phyloP scores from a whole-genome alignment of 257 asterid genomes.

The Petunia axillaris region DNA sequence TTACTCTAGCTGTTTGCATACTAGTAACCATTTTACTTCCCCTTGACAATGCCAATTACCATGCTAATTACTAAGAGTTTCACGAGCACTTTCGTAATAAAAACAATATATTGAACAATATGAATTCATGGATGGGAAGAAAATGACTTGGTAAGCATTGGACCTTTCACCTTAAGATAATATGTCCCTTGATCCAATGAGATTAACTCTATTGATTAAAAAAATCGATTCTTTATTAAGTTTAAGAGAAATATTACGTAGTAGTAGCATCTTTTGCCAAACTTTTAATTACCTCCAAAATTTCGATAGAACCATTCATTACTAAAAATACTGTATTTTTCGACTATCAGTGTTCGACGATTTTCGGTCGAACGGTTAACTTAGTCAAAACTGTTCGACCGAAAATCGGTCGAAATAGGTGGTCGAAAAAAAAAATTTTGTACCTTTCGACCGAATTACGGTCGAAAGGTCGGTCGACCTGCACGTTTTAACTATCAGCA shows the following conservation, averaged over 20 bases:
- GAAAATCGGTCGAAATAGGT: too few species aligned
- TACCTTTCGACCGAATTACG: too few species aligned
- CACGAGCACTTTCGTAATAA: not conserved
- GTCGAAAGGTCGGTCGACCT: too few species aligned
- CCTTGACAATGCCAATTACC: not conserved
- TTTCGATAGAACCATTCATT: not conserved
- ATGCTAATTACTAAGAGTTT: not conserved
- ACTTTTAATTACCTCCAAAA: not conserved
- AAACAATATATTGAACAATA: not conserved
- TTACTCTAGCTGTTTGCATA: not conserved
- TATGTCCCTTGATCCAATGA: not conserved
- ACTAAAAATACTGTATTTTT: too few species aligned
- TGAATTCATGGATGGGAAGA: not conserved
- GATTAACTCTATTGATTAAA: slow-evolving; percentile 4
- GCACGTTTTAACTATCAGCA: too few species aligned
- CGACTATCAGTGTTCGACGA: too few species aligned
- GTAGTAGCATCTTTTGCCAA: too few species aligned
- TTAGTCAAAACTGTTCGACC: too few species aligned
- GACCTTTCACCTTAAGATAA: not conserved
- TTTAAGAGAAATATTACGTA: not conserved
- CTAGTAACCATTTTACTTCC: not conserved
- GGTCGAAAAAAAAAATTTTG: too few species aligned
- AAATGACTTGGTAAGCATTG: slow-evolving; percentile 1
- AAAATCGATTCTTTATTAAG: not conserved
- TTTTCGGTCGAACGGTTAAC: too few species aligned